Evolutionary conservation across 257 asterid genomes (phyloP), one percentile per base, ranked within the genome.

Genomic region (Petunia axillaris): DNA sequence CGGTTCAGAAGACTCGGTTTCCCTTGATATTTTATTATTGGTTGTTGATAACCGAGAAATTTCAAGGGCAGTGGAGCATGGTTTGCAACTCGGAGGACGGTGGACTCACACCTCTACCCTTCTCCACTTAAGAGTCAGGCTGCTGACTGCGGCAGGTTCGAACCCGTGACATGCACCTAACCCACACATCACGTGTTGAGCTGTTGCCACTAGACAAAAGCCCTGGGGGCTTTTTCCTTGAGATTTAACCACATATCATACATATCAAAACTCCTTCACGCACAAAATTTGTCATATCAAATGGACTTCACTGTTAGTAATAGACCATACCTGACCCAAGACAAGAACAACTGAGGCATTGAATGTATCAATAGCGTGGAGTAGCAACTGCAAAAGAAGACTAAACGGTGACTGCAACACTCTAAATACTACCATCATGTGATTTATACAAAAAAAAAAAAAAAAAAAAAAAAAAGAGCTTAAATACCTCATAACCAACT

Each of bases 401-500:
- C 64, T 60, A 64, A n/a, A 70, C 65, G 3, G 58, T 68, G 76
- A 68, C 76, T 57, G 44, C 40, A 43, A 16, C 50, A 44, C 16
- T 16, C 57, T 68, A 68, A 44, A 68, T 44, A 57, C 58, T 10
- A 46, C 16, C 41, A 40, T 44, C 9, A 4, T n/a, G 43, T 70
- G 4, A 16, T 46, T 46, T 16, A 46, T n/a, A 70, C 76, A 3
- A 16, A 70, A 8, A 67, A 43, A 70, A 8, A 46, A 14, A 70
- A 8, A 46, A 14, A 70, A 25, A 25, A 25, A 25, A 2, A 2
- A 4, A 46, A 10, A 44, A 9, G 53, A 78, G 71, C 75, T 36
- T 48, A 64, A 63, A 52, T 91, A 94, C 99, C 97, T 96, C 99
- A 83, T 96, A 96, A 68, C 99, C 99, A 83, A 87, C 89, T 77